Base-by-base conservation (phyloP, 768 basidiomycete species). In the Russula emetica region DNA sequence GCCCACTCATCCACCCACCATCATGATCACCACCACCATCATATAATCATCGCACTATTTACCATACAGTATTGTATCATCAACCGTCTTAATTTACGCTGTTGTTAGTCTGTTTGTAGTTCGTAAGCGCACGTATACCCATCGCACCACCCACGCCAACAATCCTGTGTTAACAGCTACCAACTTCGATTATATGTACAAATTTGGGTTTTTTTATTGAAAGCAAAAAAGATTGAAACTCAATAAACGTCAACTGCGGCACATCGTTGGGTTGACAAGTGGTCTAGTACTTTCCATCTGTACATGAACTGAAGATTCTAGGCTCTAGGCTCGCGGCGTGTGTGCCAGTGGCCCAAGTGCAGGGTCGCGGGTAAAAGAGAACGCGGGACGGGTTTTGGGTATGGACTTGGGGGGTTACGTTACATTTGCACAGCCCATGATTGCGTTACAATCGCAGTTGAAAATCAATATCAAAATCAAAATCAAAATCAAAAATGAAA, bases 101-200 rank as follows among this genome's bases (percentile, higher is more conserved):
- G 52, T 55, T 47, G 62, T 63, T 34, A 32, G 34, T 34, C 34
- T 34, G 34, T 34, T 30, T 36, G 36, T 36, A 63, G 36, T 63
- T 28, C 7, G 20, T 63, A 44, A 47, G 42, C 40, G 51, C 59
- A 34, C 30, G 42, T 53, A 59, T 59, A 59, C 50, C 51, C 57
- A 32, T 8, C 61, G 7, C 26, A n/a, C 3, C 34, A 0, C 11
- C 6, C 2, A 0, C 34, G 1, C 2, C 34, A 8, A 22, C 18
- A 24, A 36, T 54, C 26, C 57, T 63, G 57, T 54, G 51, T 54
- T 54, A 40, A 38, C 44, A 63, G 30, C 42, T 28, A 59, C 45
- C 51, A 53, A 58, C 28, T 53, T 44, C 1, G 2, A 44, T 58
- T 53, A 58, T 63, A 42, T 63, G 34, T 59, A 47, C 52, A 49